Evolutionary conservation across 148 eudicot species (phyloP).

Genomic region (Fagopyrum tataricum): DNA sequence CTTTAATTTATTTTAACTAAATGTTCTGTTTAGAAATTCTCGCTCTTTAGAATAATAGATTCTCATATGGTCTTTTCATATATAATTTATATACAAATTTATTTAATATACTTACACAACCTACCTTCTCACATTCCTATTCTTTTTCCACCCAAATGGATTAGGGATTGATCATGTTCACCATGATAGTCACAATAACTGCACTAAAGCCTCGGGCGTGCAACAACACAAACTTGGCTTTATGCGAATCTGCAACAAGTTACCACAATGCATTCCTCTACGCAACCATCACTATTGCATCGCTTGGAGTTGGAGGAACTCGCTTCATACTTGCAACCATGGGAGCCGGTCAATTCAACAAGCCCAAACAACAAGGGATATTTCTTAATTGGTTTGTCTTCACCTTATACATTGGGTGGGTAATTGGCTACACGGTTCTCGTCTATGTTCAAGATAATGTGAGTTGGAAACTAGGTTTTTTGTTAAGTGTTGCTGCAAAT

Average conservation of each 20-base stretch:
- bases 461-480: conserved; percentile 42
- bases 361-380: conserved; percentile 25
- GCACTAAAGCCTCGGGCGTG: conserved; percentile 33
- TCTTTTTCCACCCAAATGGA: background rate
- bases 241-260: conserved; percentile 25
- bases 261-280: conserved; percentile 30
- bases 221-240: conserved; percentile 1
- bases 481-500: conserved; percentile 29
- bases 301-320: conserved; percentile 37
- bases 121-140: too few species aligned
- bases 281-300: conserved; percentile 27
- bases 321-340: conserved; percentile 34
- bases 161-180: conserved; percentile 40
- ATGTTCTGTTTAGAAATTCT: too few species aligned
- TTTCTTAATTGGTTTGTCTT: conserved; percentile 40
- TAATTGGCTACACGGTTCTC: conserved; percentile 32
- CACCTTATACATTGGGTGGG: conserved; percentile 21
- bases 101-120: too few species aligned
- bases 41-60: too few species aligned
- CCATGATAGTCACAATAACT: conserved; percentile 26
- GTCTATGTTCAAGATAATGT: conserved; percentile 42
- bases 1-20: too few species aligned
- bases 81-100: too few species aligned
- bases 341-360: conserved; percentile 42
- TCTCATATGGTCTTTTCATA: too few species aligned